A percentile compares a stretch with the other conserved stretches of the same genome.
Conservation (phyloP, 305 asterid genomes). For the Fraxinus greggii region DNA sequence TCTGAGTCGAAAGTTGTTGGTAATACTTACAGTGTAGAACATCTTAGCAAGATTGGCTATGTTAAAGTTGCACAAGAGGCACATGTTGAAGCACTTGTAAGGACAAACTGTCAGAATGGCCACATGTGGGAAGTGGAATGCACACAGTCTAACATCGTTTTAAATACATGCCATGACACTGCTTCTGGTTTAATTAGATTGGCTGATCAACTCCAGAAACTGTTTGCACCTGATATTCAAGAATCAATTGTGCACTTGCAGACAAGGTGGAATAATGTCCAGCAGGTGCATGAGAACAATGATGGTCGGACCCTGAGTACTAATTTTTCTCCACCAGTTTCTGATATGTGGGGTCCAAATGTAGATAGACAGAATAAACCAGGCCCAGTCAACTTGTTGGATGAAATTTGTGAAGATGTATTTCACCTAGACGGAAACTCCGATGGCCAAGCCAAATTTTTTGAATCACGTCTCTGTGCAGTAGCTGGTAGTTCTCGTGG, state of each 20-base stretch:
- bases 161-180: slow-evolving; percentile 84
- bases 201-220: slow-evolving; percentile 81
- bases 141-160: slow-evolving; percentile 55
- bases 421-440: slow-evolving; percentile 55
- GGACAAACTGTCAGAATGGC: slow-evolving; percentile 57
- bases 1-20: slow-evolving; percentile 40
- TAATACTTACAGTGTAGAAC: slow-evolving; percentile 53
- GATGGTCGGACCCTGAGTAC: slow-evolving; percentile 36
- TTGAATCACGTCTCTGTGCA: slow-evolving; percentile 38
- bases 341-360: slow-evolving; percentile 40
- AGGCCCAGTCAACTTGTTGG: slow-evolving; percentile 63
- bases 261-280: slow-evolving; percentile 83
- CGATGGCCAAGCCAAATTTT: slow-evolving; percentile 48
- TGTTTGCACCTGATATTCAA: slow-evolving; percentile 83
- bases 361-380: slow-evolving; percentile 36
- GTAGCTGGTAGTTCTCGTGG: slow-evolving; percentile 43
- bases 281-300: slow-evolving; percentile 47
- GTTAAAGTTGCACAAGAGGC: slow-evolving; percentile 91
- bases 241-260: slow-evolving; percentile 88
- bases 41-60: slow-evolving; percentile 72
- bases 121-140: slow-evolving; percentile 85
- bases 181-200: slow-evolving; percentile 63
- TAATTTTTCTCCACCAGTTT: slow-evolving; percentile 42
- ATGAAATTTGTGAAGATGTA: slow-evolving; percentile 80
- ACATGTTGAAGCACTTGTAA: slow-evolving; percentile 62